A percentile compares a stretch with the other conserved stretches of the same genome.
These are phyloP conservation scores for Vigna trinervia DNA, from an alignment of 306 rosid genomes.

Conservation along the genomic window DNA sequence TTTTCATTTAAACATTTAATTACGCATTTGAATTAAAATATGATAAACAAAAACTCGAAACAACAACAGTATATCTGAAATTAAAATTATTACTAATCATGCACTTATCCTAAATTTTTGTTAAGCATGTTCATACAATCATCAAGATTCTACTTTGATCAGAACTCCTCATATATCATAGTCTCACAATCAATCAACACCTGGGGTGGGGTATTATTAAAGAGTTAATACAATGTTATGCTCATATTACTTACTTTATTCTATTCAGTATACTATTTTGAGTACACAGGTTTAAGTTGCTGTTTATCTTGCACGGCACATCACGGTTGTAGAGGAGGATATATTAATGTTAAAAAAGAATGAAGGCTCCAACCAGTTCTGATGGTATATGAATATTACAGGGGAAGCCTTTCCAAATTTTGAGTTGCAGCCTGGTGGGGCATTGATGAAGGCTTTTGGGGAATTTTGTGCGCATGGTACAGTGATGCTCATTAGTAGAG, in stretches of 20 bases:
- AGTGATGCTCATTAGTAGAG: conserved; percentile 54
- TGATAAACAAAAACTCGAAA: no score
- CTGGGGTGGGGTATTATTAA: conserved; percentile 26
- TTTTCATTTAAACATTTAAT: neutral
- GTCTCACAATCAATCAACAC: conserved; percentile 28
- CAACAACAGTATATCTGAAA: no score
- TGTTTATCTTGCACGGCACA: conserved; percentile 31
- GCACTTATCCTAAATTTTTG: conserved; percentile 37
- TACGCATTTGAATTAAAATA: neutral
- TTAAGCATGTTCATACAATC: conserved; percentile 62
- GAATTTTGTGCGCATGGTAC: conserved; percentile 69
- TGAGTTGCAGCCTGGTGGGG: conserved; percentile 56
- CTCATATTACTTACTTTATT: conserved; percentile 16
- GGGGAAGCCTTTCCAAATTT: conserved; percentile 33
- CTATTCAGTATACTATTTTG: conserved; percentile 4
- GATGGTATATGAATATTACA: conserved; percentile 8
- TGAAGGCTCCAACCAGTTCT: neutral
- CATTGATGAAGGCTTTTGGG: conserved; percentile 45
- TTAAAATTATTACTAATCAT: conserved; percentile 1
- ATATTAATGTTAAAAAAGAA: conserved; percentile 33
- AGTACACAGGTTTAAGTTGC: conserved; percentile 33
- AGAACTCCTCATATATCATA: conserved; percentile 28
- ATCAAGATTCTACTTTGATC: conserved; percentile 61
- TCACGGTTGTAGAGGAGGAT: neutral
- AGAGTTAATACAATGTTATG: conserved; percentile 25